Conservation (phyloP, 495 filamentous ascomycete genomes). For the Neurospora africana region DNA sequence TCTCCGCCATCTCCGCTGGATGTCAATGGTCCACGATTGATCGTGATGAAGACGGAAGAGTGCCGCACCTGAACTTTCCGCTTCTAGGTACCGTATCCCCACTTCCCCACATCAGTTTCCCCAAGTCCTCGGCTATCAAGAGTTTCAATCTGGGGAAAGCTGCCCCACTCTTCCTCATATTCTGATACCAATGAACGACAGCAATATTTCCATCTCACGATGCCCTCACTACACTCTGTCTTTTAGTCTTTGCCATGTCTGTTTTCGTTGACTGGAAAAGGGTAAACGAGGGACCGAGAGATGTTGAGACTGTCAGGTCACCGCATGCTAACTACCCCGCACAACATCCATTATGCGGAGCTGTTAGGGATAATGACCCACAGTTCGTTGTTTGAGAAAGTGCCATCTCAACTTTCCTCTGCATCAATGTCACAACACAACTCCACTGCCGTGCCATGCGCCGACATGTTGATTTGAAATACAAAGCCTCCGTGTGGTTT, state of each 20-base stretch:
- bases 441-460: background rate
- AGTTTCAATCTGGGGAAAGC: background rate
- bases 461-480: background rate
- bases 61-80: background rate
- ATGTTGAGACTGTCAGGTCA: background rate
- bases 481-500: background rate
- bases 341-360: background rate
- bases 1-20: background rate
- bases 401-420: background rate
- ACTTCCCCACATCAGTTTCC: background rate
- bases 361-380: background rate
- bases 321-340: background rate
- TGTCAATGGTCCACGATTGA: background rate
- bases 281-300: background rate
- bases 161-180: background rate
- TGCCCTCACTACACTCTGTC: background rate
- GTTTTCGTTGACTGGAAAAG: background rate
- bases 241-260: background rate
- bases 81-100: background rate
- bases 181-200: background rate
- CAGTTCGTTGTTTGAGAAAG: background rate
- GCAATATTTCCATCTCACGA: background rate
- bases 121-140: background rate
- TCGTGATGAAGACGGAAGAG: background rate
- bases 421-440: background rate